Conservation (phyloP, 2,329 filamentous ascomycete genomes). For the Aspergillus sp. region DNA sequence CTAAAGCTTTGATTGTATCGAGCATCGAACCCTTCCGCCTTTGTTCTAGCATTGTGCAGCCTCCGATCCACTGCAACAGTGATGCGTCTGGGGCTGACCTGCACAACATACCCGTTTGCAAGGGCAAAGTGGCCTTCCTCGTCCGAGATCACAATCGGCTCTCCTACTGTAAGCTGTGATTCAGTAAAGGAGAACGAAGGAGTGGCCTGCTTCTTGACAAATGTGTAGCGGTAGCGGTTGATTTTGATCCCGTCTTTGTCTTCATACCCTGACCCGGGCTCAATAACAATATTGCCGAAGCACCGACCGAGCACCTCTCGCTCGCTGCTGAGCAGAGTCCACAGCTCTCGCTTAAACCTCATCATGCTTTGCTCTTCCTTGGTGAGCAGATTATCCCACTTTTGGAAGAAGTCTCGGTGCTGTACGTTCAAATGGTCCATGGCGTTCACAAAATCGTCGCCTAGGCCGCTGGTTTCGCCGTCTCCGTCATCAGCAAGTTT, state of each 20-base stretch:
- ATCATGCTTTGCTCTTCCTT: slow-evolving; percentile 91
- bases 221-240: slow-evolving; percentile 85
- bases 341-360: slow-evolving; percentile 83
- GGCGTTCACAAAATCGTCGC: slow-evolving; percentile 76
- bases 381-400: slow-evolving; percentile 90
- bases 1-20: slow-evolving; percentile 78
- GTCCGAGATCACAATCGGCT: slow-evolving; percentile 94
- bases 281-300: slow-evolving; percentile 82
- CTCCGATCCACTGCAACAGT: slow-evolving; percentile 87
- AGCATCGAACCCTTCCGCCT: slow-evolving; percentile 72
- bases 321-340: slow-evolving; percentile 91
- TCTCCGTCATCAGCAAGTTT: slow-evolving; percentile 82
- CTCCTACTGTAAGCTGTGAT: slow-evolving; percentile 81
- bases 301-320: slow-evolving; percentile 86
- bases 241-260: slow-evolving; percentile 74
- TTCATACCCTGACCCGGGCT: slow-evolving; percentile 71
- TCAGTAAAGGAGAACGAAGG: slow-evolving; percentile 80
- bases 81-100: slow-evolving; percentile 72
- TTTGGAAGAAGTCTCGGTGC: slow-evolving; percentile 83
- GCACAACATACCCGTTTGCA: slow-evolving; percentile 84
- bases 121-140: slow-evolving; percentile 93
- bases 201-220: slow-evolving; percentile 66
- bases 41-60: slow-evolving; percentile 80
- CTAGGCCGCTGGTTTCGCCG: slow-evolving; percentile 76
- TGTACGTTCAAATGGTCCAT: slow-evolving; percentile 72